A percentile compares a stretch with the other conserved stretches of the same genome.
Evolutionary conservation across 2,329 filamentous ascomycete genomes (phyloP).

Genomic region (Pseudocercospora vitis): DNA sequence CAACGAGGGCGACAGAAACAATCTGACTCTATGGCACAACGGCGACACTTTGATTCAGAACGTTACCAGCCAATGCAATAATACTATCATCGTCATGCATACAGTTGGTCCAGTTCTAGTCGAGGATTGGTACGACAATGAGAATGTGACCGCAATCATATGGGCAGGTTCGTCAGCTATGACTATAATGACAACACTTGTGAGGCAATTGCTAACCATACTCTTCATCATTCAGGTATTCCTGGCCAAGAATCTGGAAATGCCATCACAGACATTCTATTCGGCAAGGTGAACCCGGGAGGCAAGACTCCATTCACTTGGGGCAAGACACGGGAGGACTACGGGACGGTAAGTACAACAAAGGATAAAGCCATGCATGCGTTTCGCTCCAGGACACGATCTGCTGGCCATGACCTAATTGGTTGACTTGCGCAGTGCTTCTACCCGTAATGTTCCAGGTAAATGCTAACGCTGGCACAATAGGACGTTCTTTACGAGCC

Average conservation of each 20-base stretch:
- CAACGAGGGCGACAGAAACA: conserved; percentile 81
- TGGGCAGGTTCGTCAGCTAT: too few species aligned
- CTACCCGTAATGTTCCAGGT: too few species aligned
- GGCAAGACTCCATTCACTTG: conserved; percentile 64
- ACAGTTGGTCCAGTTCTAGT: conserved; percentile 77
- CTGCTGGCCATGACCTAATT: too few species aligned
- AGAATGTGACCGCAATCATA: conserved; percentile 81
- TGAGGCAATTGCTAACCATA: conserved; percentile 57
- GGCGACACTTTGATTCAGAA: conserved; percentile 80
- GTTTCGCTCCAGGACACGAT: too few species aligned
- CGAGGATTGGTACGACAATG: conserved; percentile 69
- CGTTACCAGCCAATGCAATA: conserved; percentile 73
- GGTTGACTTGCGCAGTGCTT: too few species aligned
- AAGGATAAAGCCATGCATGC: too few species aligned
- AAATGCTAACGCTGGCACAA: too few species aligned
- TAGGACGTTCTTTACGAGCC: conserved; percentile 67
- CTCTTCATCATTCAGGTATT: too few species aligned
- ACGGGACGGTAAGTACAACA: too few species aligned
- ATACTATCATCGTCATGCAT: conserved; percentile 91
- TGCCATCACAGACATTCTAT: conserved; percentile 2
- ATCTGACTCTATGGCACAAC: conserved; percentile 83
- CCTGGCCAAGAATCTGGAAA: conserved; percentile 29
- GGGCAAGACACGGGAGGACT: conserved; percentile 65
- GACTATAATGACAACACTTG: conserved; percentile 80
- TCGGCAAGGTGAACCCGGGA: not conserved